Conservation (phyloP, 2,329 filamentous ascomycete species). For the Colletotrichum tropicale region DNA sequence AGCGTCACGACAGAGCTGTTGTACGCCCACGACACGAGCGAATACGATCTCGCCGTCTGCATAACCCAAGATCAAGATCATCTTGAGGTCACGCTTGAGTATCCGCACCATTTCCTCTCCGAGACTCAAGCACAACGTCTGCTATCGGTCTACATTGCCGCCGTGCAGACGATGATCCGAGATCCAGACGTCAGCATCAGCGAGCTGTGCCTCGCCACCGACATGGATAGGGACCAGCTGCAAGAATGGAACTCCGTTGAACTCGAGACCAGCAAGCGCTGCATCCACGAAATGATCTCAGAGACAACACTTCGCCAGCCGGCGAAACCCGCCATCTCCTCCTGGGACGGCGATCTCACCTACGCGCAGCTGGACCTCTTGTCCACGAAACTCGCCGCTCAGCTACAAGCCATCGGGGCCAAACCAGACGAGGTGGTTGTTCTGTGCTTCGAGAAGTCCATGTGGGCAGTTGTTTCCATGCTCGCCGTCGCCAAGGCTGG, state of each 20-base stretch:
- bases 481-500: conserved; percentile 35
- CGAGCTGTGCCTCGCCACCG: neutral
- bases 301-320: neutral
- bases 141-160: neutral
- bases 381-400: conserved; percentile 20
- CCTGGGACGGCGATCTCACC: conserved; percentile 26
- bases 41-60: conserved; percentile 2
- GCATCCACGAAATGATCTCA: conserved; percentile 4
- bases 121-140: neutral
- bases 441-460: conserved; percentile 32
- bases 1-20: neutral
- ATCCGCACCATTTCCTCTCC: neutral
- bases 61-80: neutral
- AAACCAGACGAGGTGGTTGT: conserved; percentile 23
- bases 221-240: neutral
- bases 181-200: neutral
- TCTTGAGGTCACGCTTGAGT: neutral
- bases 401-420: conserved; percentile 19
- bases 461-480: conserved; percentile 29
- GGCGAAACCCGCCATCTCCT: conserved; percentile 5
- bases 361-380: conserved; percentile 23
- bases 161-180: neutral
- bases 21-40: neutral
- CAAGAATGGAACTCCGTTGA: neutral
- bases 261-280: conserved; percentile 2